These are phyloP conservation scores for Myriosclerotinia scirpicola DNA, from an alignment of 2,329 filamentous ascomycete genomes.

Conservation along the genomic window DNA sequence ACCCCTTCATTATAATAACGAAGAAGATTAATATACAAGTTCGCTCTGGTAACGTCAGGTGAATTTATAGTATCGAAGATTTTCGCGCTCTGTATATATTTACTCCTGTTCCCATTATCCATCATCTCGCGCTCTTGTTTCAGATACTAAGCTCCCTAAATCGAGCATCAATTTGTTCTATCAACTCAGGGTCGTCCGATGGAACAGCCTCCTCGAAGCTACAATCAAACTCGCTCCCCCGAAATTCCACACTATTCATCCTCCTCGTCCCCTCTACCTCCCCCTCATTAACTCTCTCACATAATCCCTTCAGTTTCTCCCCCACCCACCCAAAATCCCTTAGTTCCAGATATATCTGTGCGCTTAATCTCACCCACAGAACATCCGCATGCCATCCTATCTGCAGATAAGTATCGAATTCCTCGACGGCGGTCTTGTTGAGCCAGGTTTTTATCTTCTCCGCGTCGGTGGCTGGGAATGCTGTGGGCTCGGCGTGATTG, in stretches of 20 bases:
- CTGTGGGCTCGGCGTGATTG: constrained; percentile 29
- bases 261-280: constrained; percentile 3
- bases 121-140: background rate
- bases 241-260: background rate
- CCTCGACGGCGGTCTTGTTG: constrained; percentile 43
- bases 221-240: background rate
- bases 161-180: background rate
- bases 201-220: background rate
- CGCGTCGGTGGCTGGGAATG: constrained; percentile 44
- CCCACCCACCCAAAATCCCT: constrained; percentile 75
- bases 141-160: background rate
- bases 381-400: constrained; percentile 58
- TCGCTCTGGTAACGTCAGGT: background rate
- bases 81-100: background rate
- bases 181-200: background rate
- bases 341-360: constrained; percentile 77
- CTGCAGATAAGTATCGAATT: constrained; percentile 64
- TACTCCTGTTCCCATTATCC: too few relatives aligned
- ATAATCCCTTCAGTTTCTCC: constrained; percentile 45
- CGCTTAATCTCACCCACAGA: constrained; percentile 73
- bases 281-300: constrained; percentile 48
- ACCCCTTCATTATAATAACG: too few relatives aligned
- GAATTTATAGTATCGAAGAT: too few relatives aligned
- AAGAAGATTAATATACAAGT: background rate
- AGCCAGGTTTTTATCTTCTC: constrained; percentile 59